Conservation (phyloP, 139 green algal species). For the Chlorella sp. region DNA sequence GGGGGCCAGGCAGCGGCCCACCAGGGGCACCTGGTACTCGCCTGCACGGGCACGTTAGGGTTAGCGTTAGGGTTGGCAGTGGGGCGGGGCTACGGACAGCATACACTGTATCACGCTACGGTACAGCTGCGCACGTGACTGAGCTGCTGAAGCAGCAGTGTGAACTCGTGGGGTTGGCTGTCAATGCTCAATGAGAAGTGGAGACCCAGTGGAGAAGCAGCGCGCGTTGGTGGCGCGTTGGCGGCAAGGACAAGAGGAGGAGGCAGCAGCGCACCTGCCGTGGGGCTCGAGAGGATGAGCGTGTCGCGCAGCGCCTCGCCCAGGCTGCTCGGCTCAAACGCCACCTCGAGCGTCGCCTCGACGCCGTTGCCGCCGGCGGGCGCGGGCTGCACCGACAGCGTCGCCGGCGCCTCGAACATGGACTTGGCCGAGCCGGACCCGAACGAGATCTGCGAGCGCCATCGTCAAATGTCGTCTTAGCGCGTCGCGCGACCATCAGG, state of each 20-base stretch:
- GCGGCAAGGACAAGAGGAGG: no score
- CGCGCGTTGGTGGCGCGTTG: no score
- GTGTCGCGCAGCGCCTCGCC: constrained; percentile 56
- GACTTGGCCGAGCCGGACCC: constrained; percentile 3
- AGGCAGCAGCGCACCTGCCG: no score
- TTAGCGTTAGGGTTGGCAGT: no score
- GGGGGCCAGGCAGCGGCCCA: constrained; percentile 59
- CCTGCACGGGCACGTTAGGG: constrained; percentile 36
- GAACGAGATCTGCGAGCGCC: background rate
- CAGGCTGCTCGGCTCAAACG: constrained; percentile 63
- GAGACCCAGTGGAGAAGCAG: no score
- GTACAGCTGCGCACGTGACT: background rate
- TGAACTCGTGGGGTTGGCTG: background rate
- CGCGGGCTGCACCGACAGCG: constrained; percentile 7
- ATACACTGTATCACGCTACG: background rate
- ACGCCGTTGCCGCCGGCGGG: constrained; percentile 24
- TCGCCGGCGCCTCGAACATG: constrained; percentile 2
- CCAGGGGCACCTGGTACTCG: constrained; percentile 60
- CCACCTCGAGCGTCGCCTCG: constrained; percentile 56
- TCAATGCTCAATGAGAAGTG: no score
- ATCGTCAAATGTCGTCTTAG: no score
- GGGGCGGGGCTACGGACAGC: background rate
- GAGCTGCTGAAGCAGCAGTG: background rate
- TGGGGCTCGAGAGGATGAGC: constrained; percentile 43
- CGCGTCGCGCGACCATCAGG: no score